Evolutionary conservation across 352 stramenopile genomes (phyloP), one percentile per base, ranked within the genome.

Genomic region (Globisporangium cystogenes): DNA sequence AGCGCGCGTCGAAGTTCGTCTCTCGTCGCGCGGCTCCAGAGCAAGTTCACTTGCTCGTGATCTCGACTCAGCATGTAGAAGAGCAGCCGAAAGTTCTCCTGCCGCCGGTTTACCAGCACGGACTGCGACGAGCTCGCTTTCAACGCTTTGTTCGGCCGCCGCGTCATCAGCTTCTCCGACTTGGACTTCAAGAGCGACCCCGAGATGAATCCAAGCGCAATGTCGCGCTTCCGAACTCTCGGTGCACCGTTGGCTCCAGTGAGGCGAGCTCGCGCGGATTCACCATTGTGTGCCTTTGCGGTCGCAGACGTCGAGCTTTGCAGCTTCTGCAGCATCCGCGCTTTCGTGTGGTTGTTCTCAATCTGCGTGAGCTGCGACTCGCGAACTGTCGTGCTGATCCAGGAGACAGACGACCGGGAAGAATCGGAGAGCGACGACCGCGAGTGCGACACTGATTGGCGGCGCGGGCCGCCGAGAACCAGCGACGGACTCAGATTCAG

Each of bases 31-130:
- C 86, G 70, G 59, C 93, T 98, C 96, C 96, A 99, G 55, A 98
- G 93, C 47, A 98, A 66, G 57, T 98, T 90, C 7, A 97, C 78
- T 3, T 83, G 66, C 45, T 92, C 72, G 60, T 98, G 93, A 50
- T 98, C 90, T 52, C 94, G 64, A n/a, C 72, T 82, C 5, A 98
- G 72, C 59, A 96, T 90, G 67, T 97, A 88, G 65, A 99, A 99
- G 31, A 99, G 74, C 8, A 97, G 69, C n/a, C 82, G 72, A 56
- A 98, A 98, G 64, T 98, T 98, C 52, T 98, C 92, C 21, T 72
- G 70, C 31, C 67, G 57, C 16, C 60, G 55, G 33, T 55, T 46
- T 29, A 62, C 48, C 36, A 51, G 55, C 36, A 55, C 40, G 15
- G 58, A 65, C 8, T 43, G 44, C 12, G 40, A 48, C 15, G 31